phyloP scores from a whole-genome alignment of 2,329 filamentous ascomycete species.

The Hypoxylon sp. region DNA sequence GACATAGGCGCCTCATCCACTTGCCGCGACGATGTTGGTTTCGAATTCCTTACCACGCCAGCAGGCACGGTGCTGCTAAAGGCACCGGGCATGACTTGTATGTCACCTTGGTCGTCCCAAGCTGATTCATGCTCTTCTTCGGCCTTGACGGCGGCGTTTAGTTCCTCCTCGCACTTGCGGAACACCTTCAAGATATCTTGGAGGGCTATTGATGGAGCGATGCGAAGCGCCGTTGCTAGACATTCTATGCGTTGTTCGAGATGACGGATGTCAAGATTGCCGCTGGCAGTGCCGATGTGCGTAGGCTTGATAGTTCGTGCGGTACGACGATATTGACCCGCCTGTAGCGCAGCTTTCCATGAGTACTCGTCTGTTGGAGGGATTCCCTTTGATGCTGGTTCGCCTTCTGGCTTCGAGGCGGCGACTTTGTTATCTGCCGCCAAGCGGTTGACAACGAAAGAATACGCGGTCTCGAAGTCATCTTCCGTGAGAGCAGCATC shows the following conservation, averaged over 20 bases:
- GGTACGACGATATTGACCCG: slow-evolving; percentile 75
- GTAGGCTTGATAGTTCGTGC: slow-evolving; percentile 62
- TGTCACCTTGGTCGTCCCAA: slow-evolving; percentile 73
- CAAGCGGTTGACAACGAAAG: slow-evolving; percentile 78
- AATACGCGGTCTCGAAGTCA: slow-evolving; percentile 87
- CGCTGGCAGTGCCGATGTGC: slow-evolving; percentile 66
- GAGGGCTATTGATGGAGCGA: slow-evolving; percentile 74
- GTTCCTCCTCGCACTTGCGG: slow-evolving; percentile 80
- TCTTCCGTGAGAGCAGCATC: slow-evolving; percentile 79
- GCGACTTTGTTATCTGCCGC: slow-evolving; percentile 47
- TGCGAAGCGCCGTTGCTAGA: slow-evolving; percentile 75
- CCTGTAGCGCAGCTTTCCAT: slow-evolving; percentile 80
- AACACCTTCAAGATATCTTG: slow-evolving; percentile 80
- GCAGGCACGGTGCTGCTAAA: slow-evolving; percentile 53
- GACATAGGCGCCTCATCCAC: slow-evolving; percentile 67
- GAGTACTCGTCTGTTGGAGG: slow-evolving; percentile 68
- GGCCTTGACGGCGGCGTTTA: slow-evolving; percentile 70
- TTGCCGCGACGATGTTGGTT: slow-evolving; percentile 47
- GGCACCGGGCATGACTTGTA: slow-evolving; percentile 63
- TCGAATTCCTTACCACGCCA: slow-evolving; percentile 41
- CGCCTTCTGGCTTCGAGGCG: slow-evolving; percentile 15
- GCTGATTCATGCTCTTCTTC: slow-evolving; percentile 74
- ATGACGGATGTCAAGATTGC: slow-evolving; percentile 71
- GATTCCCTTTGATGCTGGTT: slow-evolving; percentile 40
- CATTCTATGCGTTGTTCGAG: slow-evolving; percentile 85